Base-by-base conservation (phyloP, 495 filamentous ascomycete species). In the Penicillium daleae region DNA sequence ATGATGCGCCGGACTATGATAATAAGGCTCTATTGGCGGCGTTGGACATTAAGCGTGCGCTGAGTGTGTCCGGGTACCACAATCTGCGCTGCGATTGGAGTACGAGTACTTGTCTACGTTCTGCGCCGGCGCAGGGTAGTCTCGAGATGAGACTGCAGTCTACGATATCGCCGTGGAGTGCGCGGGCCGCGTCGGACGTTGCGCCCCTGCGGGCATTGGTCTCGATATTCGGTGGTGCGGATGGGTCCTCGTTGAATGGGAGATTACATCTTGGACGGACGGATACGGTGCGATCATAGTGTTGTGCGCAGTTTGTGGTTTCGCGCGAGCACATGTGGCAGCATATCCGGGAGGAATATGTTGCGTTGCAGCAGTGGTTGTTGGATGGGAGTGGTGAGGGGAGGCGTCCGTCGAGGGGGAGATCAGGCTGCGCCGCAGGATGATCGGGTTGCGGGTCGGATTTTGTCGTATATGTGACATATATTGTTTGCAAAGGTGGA, bases 71-170 rank as follows among this genome's bases (percentile, higher is more conserved):
- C 0, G 81, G 81, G 1, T 82, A 82, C 59, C 74, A 78, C 35
- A 82, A 82, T 57, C 70, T 82, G 32, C 77, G 78, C 51, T 82
- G 79, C 59, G 78, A 80, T 58, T 81, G 78, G 79, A 79, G 77
- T 44, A 68, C 73, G 4, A 73, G 76, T 21, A 80, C 76, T 3
- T 80, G 77, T 63, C 57, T 62, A 1, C 33, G 71, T 2, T 66
- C 65, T 6, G 67, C 68, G 31, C 64, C 75, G 8, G 68, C 76
- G 26, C 77, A 80, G 58, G 74, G 77, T 4, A 71, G 70, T 59
- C 61, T 78, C n/a, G 74, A 80, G 60, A 78, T 70, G 49, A 69
- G 69, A 3, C 55, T 80, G 39, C 71, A 78, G 60, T 69, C 71
- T 6, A 62, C 67, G 2, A 42, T 80, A 2, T 62, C 74, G 50